Base-by-base conservation (phyloP, 768 basidiomycete species). In the Guyanaporus albipodus region DNA sequence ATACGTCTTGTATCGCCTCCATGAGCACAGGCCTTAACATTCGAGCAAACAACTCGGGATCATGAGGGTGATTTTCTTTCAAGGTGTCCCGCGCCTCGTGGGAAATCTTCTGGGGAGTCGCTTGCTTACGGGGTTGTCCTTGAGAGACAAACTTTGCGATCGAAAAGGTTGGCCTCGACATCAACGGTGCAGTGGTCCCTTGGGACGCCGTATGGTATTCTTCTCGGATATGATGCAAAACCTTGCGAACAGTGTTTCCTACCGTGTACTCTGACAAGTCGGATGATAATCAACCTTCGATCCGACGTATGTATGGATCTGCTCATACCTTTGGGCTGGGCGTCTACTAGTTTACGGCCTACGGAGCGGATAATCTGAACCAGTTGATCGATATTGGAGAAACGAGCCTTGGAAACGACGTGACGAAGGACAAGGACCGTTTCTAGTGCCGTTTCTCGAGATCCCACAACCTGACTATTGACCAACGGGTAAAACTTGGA, bases 1-100 rank as follows among this genome's bases (percentile, higher is more conserved):
- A 75, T 15, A 97, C 89, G 61, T 97, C 95, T 61, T 95, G 88
- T 42, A 99, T 94, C 7, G 93, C 96, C 66, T 96, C 92, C 77
- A 97, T 91, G 44, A 99, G 75, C 1, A 96, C 86, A 3, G 95
- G 95, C 68, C 94, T 96, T 42, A 98, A 65, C 28, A 78, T 79
- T 32, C 75, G 71, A 8, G 88, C 82, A 59, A 90, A 88, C 14
- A 84, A 82, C 58, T 90, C 86, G 0, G 84, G 85, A 64, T 89
- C 87, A 45, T 87, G 78, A 0, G 78, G 71, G 64, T 89, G 81
- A 59, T 83, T 76, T 63, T 88, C 85, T 52, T 75, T 82, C 35
- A 87, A 63, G 3, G 77, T 76, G 7, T 73, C 76, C 39, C 75
- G 79, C 37, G 64, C 73, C 44, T 87, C 83, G 31, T 59, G 38